phyloP scores from a whole-genome alignment of 352 stramenopile species.

The Sclerospora graminicola region DNA sequence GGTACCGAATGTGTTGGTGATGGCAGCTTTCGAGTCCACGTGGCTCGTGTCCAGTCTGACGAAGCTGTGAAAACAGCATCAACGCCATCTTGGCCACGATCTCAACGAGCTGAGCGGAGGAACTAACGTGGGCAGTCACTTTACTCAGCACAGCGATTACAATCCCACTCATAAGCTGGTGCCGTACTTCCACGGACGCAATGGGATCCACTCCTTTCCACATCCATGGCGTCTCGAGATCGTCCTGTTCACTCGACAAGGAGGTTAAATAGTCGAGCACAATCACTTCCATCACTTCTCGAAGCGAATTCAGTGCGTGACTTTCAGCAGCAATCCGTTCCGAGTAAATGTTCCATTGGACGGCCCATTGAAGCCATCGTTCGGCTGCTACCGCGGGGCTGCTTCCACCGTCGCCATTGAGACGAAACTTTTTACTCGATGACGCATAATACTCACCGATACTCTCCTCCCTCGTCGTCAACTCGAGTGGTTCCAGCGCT shows the following conservation, averaged over 20 bases:
- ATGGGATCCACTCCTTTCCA: constrained; percentile 54
- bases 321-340: constrained; percentile 73
- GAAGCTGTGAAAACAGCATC: constrained; percentile 47
- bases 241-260: constrained; percentile 29
- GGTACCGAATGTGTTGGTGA: constrained; percentile 34
- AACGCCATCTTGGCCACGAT: constrained; percentile 58
- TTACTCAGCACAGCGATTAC: constrained; percentile 51
- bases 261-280: constrained; percentile 55
- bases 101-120: constrained; percentile 67
- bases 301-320: constrained; percentile 65
- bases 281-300: constrained; percentile 69
- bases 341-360: constrained; percentile 81
- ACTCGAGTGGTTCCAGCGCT: constrained; percentile 44
- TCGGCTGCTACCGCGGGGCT: constrained; percentile 26
- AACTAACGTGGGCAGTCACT: constrained; percentile 34
- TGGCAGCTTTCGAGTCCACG: constrained; percentile 23
- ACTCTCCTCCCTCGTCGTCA: constrained; percentile 28
- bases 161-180: constrained; percentile 56
- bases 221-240: constrained; percentile 26
- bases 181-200: constrained; percentile 41
- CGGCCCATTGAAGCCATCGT: constrained; percentile 61
- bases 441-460: constrained; percentile 32
- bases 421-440: constrained; percentile 45
- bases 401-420: constrained; percentile 30
- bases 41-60: constrained; percentile 12